Evolutionary conservation across 2,329 filamentous ascomycete genomes (phyloP).

Genomic region (Fusarium papillatum): DNA sequence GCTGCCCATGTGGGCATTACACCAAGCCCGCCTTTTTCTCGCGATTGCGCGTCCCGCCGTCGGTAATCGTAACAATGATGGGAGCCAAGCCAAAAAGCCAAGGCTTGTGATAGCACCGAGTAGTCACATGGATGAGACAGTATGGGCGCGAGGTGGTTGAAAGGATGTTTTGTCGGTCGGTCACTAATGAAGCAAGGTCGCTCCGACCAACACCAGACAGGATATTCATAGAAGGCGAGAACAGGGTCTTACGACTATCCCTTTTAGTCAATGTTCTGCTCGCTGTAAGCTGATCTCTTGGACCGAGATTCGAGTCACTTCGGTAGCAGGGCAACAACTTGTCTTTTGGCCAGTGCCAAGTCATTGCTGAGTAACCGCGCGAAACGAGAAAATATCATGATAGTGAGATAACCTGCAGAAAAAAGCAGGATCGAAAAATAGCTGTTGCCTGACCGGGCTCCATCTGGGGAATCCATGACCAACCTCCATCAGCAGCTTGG

Average conservation of each 20-base stretch:
- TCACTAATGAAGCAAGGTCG: background rate
- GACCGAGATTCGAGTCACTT: background rate
- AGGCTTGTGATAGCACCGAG: constrained; percentile 13
- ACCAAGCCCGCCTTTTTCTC: constrained; percentile 1
- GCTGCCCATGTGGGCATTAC: background rate
- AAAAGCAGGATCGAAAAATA: constrained; percentile 18
- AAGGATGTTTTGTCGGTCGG: background rate
- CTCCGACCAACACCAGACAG: background rate
- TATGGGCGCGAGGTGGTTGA: background rate
- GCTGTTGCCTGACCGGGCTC: background rate
- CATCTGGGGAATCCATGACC: constrained; percentile 6
- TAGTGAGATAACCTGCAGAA: background rate
- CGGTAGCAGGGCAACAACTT: background rate
- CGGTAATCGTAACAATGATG: constrained; percentile 9
- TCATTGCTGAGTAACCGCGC: constrained; percentile 31
- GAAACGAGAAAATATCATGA: constrained; percentile 9
- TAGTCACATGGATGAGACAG: constrained; percentile 12
- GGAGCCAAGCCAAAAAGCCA: constrained; percentile 21
- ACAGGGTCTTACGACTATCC: background rate
- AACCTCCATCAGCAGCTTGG: background rate
- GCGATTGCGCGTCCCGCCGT: constrained; percentile 3
- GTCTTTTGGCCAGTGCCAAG: constrained; percentile 1
- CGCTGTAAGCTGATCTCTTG: background rate
- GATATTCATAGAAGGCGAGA: background rate
- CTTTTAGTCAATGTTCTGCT: background rate